phyloP scores from a whole-genome alignment of 2,329 filamentous ascomycete species.

The Hypoxylon sp. region DNA sequence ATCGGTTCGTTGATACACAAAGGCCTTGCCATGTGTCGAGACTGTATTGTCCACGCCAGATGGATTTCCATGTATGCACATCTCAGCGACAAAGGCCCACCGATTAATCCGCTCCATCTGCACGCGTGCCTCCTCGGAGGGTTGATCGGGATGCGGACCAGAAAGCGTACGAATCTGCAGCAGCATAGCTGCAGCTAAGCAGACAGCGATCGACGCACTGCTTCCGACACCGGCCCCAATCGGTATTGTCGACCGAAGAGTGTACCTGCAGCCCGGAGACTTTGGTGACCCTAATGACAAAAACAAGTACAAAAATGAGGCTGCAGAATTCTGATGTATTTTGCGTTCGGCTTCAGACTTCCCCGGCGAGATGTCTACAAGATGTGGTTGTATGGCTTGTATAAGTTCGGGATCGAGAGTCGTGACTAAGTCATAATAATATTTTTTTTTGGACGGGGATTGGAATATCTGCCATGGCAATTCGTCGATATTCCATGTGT shows the following conservation, averaged over 20 bases:
- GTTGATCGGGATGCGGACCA: conserved; percentile 93
- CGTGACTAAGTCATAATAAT: conserved; percentile 91
- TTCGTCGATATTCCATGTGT: conserved; percentile 94
- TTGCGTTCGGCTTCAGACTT: conserved; percentile 81
- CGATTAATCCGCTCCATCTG: conserved; percentile 96
- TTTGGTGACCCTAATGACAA: conserved; percentile 85
- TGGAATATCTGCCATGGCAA: conserved; percentile 90
- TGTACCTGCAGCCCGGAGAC: conserved; percentile 88
- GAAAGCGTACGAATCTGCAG: conserved; percentile 90
- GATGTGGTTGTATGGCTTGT: conserved; percentile 83
- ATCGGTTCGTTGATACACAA: conserved; percentile 87
- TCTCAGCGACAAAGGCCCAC: conserved; percentile 97
- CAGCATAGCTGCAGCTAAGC: conserved; percentile 85
- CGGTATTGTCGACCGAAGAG: conserved; percentile 92
- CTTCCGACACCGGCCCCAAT: conserved; percentile 92
- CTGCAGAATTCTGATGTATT: conserved; percentile 85
- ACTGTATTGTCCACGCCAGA: conserved; percentile 98
- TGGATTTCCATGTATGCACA: conserved; percentile 97
- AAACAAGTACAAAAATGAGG: conserved; percentile 93
- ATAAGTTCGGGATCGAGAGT: conserved; percentile 86
- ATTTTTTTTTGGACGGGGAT: conserved; percentile 88
- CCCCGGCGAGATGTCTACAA: conserved; percentile 77
- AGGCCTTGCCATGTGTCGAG: conserved; percentile 91
- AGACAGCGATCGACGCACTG: conserved; percentile 94
- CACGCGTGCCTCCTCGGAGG: conserved; percentile 84